Percentiles rank a stretch among this genome's conserved stretches.
Evolutionary conservation across 1,284 basidiomycete genomes (phyloP).

Genomic region (Apiotrichum sp.): DNA sequence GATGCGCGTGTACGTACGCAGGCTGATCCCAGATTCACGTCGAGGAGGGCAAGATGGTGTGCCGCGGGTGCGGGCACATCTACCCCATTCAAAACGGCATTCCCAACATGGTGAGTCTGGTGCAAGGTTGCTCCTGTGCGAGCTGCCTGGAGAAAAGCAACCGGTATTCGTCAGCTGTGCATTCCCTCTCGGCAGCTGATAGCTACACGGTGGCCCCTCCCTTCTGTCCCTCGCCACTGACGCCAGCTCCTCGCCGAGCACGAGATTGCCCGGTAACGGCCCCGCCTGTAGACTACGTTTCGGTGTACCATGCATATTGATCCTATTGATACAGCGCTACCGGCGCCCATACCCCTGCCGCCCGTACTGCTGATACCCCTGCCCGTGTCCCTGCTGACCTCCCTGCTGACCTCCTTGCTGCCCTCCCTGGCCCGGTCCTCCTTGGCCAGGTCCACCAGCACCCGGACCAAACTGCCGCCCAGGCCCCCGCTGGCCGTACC

Average conservation of each 20-base stretch:
- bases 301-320: conserved; percentile 12
- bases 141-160: no score
- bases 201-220: no score
- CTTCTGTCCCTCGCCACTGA: conserved; percentile 1
- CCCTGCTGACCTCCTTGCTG: background rate
- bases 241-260: conserved; percentile 79
- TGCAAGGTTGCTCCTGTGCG: no score
- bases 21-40: conserved; percentile 66
- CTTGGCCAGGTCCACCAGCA: background rate
- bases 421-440: background rate
- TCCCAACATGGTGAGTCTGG: conserved; percentile 82
- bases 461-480: background rate
- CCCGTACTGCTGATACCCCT: background rate
- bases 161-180: no score
- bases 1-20: no score
- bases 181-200: background rate
- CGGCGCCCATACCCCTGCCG: conserved; percentile 8
- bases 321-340: background rate
- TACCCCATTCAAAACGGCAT: conserved; percentile 92
- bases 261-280: conserved; percentile 56
- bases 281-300: background rate
- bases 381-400: background rate
- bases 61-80: conserved; percentile 83
- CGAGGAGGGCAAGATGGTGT: conserved; percentile 88
- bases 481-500: no score